These are phyloP conservation scores for Vitis amurensis DNA, from an alignment of 164 flowering plant species.

Conservation along the genomic window DNA sequence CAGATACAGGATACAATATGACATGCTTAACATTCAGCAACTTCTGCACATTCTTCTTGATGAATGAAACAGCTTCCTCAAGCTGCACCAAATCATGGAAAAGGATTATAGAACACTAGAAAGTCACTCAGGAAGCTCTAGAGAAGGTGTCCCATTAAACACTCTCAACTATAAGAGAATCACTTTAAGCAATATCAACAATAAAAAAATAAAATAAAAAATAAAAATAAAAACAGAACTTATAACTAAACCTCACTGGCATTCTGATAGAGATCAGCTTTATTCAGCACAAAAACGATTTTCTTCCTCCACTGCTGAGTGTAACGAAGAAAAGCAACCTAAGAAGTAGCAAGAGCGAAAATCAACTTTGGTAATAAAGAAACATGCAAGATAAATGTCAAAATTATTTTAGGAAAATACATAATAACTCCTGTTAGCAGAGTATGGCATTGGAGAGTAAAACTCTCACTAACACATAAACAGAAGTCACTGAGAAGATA, in stretches of 20 bases:
- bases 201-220: background rate
- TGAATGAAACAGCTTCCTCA: constrained; percentile 81
- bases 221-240: background rate
- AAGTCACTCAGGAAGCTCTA: background rate
- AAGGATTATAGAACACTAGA: constrained; percentile 2
- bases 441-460: too few relatives aligned
- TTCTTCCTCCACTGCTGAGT: constrained; percentile 95
- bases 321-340: constrained; percentile 91
- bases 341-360: constrained; percentile 18
- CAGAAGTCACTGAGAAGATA: too few relatives aligned
- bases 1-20: constrained; percentile 80
- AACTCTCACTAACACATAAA: background rate
- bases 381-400: background rate
- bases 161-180: background rate
- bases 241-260: constrained; percentile 58
- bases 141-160: background rate
- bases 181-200: background rate
- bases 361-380: background rate
- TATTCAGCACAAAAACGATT: constrained; percentile 86
- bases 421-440: background rate
- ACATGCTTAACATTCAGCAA: constrained; percentile 75
- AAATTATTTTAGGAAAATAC: background rate
- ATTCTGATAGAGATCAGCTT: constrained; percentile 78
- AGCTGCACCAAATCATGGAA: constrained; percentile 53
- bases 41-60: constrained; percentile 63